Percentiles rank a stretch among this genome's conserved stretches.
These are phyloP conservation scores for Russula ochroleuca DNA, from an alignment of 768 basidiomycete genomes.

Conservation along the genomic window DNA sequence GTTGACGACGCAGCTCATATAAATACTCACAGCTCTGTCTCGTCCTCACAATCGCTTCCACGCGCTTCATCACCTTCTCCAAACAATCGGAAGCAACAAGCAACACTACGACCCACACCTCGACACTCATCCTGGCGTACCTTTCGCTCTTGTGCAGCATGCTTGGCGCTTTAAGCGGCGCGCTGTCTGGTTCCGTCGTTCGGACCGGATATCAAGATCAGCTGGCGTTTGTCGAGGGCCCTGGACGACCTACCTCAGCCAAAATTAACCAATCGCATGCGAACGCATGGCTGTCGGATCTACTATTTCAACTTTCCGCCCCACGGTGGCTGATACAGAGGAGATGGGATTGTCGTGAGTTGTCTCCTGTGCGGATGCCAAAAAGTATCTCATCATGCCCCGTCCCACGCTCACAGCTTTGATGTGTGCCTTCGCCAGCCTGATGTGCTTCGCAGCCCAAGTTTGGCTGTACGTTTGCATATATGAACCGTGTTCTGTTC, in stretches of 20 bases:
- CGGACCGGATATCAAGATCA: neutral
- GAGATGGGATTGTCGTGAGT: slow-evolving; percentile 10
- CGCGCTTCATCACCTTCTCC: neutral
- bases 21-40: neutral
- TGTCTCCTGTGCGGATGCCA: neutral
- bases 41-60: slow-evolving; percentile 4
- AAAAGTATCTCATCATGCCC: neutral
- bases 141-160: slow-evolving; percentile 19
- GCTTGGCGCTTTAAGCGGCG: slow-evolving; percentile 11
- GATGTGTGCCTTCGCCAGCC: neutral
- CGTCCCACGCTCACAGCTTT: neutral
- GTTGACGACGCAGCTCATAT: neutral
- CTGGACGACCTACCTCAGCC: neutral
- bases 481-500: slow-evolving; percentile 1
- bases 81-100: slow-evolving; percentile 13
- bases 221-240: neutral
- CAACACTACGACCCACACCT: neutral
- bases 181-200: neutral
- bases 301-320: neutral
- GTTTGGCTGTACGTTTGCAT: slow-evolving; percentile 14
- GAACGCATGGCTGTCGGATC: neutral
- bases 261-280: neutral
- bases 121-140: slow-evolving; percentile 4
- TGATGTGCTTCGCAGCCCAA: slow-evolving; percentile 2
- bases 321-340: neutral